These are phyloP conservation scores for Aspergillus sergii DNA, from an alignment of 2,329 filamentous ascomycete genomes.

Conservation along the genomic window DNA sequence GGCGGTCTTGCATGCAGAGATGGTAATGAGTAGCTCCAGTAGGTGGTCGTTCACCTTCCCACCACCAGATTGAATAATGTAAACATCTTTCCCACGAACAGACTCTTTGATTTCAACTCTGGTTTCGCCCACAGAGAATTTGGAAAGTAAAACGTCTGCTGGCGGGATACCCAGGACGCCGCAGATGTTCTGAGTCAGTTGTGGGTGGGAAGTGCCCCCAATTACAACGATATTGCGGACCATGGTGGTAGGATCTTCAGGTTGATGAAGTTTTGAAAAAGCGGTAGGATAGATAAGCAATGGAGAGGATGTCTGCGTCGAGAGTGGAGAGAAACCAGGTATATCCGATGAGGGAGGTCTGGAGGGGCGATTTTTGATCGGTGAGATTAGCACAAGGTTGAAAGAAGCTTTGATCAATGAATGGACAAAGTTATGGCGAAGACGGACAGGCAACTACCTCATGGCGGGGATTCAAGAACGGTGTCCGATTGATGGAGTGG, in stretches of 20 bases:
- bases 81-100: constrained; percentile 97
- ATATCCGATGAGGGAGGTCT: constrained; percentile 32
- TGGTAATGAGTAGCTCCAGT: constrained; percentile 95
- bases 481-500: constrained; percentile 24
- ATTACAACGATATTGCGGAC: constrained; percentile 94
- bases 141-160: constrained; percentile 79
- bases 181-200: constrained; percentile 84
- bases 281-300: constrained; percentile 18
- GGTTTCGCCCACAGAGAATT: constrained; percentile 94
- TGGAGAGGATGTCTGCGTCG: constrained; percentile 19
- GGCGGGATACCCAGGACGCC: constrained; percentile 83
- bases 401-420: constrained; percentile 5
- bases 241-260: constrained; percentile 56
- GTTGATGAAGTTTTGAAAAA: constrained; percentile 17
- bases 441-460: constrained; percentile 34
- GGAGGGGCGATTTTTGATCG: constrained; percentile 28
- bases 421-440: constrained; percentile 14
- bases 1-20: constrained; percentile 95
- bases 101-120: constrained; percentile 95
- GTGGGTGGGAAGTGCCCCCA: constrained; percentile 88
- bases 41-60: constrained; percentile 95
- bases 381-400: constrained; percentile 19
- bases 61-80: constrained; percentile 93
- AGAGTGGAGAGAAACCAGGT: constrained; percentile 28
- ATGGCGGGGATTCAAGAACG: constrained; percentile 33